A percentile compares a stretch with the other conserved stretches of the same genome.
Conservation (phyloP, 192 early-diverging fungal genomes). For the Gaertneriomyces sp. region DNA sequence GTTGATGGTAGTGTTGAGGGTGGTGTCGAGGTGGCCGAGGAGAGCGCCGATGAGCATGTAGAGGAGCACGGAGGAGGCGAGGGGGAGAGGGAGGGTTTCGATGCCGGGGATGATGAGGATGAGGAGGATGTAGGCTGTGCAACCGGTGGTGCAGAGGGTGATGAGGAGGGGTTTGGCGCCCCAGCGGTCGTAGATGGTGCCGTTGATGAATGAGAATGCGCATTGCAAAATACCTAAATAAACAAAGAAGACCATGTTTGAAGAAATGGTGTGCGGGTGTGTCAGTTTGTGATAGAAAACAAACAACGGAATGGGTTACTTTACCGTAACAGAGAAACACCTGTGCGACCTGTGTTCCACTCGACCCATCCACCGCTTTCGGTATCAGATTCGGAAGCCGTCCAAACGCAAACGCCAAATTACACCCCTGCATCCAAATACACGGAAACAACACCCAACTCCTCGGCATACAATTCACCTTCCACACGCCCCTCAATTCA, state of each 20-base stretch:
- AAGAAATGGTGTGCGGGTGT: too few relatives aligned
- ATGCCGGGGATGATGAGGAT: slow-evolving; percentile 14
- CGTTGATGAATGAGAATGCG: slow-evolving; percentile 28
- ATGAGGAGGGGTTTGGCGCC: slow-evolving; percentile 21
- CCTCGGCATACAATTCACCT: slow-evolving; percentile 15
- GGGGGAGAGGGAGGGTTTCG: slow-evolving; percentile 1
- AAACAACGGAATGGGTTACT: not conserved
- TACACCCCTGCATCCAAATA: slow-evolving; percentile 30
- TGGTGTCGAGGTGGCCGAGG: slow-evolving; percentile 23
- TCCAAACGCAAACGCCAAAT: slow-evolving; percentile 29
- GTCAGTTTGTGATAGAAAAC: slow-evolving; percentile 3
- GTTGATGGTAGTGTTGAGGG: slow-evolving; percentile 25
- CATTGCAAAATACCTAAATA: slow-evolving; percentile 19
- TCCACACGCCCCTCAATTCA: slow-evolving; percentile 13
- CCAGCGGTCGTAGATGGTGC: slow-evolving; percentile 29
- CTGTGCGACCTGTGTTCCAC: slow-evolving; percentile 13
- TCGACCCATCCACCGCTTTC: slow-evolving; percentile 4
- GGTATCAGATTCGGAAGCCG: slow-evolving; percentile 18
- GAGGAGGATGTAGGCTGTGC: slow-evolving; percentile 10
- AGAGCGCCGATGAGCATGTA: slow-evolving; percentile 17
- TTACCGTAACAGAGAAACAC: slow-evolving; percentile 31
- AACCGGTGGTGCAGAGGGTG: slow-evolving; percentile 18
- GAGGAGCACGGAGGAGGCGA: too few relatives aligned
- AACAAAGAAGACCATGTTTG: not conserved
- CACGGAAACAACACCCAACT: slow-evolving; percentile 20